Base-by-base conservation (phyloP, 345 rosid genomes). In the Citrus unshiu region DNA sequence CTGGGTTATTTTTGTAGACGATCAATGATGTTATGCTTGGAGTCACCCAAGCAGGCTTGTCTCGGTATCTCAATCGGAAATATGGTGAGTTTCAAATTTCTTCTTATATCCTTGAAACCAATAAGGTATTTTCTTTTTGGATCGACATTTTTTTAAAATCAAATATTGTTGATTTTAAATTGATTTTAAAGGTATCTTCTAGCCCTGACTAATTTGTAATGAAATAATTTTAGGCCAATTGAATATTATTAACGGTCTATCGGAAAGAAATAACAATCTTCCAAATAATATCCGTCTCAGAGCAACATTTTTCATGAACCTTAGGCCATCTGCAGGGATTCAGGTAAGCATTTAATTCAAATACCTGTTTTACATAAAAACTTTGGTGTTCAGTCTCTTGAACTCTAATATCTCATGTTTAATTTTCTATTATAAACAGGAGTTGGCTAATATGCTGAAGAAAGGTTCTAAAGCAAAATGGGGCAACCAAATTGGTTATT, bases 401-500 rank as follows among this genome's bases (percentile, higher is more conserved):
- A 46, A 2, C 51, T 46, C 16, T 3, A 0, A 46, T 46, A 46
- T 46, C 4, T 46, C 51, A 46, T 46, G 16, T 46, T 46, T 12
- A 46, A 46, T 61, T 3, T 61, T 61, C 9, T 24, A 60, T 40
- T 9, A 60, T 40, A 13, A 43, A 35, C 82, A 87, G 90, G 64
- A 64, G 8, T 56, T 81, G 37, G 83, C 70, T 21, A 81, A 83
- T 63, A 77, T 83, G 82, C 80, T 85, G 88, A 67, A 81, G 61
- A 77, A 58, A 8, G 40, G 63, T 1, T 77, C 75, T 13, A 57
- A 73, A 29, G 78, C 73, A 5, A 75, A 77, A 69, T 87, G 88
- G 88, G 90, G 90, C 3, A 87, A 87, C 40, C 49, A 77, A 72
- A 85, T 85, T 14, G 90, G 86, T 32, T 85, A 74, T n/a, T 7